Evolutionary conservation across 2,329 filamentous ascomycete genomes (phyloP).

Genomic region (Blastomyces parvus): DNA sequence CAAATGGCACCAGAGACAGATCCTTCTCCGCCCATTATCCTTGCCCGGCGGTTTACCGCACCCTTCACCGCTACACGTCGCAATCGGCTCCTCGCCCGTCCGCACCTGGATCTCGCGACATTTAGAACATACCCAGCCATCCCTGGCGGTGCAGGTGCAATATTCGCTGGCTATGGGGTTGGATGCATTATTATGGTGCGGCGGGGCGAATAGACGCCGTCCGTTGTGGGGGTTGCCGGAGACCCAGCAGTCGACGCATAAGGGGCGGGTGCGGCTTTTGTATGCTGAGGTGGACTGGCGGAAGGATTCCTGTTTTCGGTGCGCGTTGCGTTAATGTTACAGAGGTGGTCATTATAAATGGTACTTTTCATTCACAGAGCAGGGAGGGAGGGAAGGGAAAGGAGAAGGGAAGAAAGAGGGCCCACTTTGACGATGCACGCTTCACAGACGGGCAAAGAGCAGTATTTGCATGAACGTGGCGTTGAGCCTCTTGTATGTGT

Average conservation of each 20-base stretch:
- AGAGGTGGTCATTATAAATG: not conserved
- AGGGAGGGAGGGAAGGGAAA: too few species aligned
- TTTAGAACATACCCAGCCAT: constrained; percentile 23
- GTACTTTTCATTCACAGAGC: not conserved
- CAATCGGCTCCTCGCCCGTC: constrained; percentile 16
- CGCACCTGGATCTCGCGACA: constrained; percentile 23
- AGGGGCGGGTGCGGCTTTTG: constrained; percentile 22
- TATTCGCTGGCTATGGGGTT: constrained; percentile 16
- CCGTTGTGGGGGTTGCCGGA: constrained; percentile 19
- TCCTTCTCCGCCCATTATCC: constrained; percentile 22
- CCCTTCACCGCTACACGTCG: constrained; percentile 20
- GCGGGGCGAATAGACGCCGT: constrained; percentile 16
- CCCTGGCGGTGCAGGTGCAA: constrained; percentile 21
- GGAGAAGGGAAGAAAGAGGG: not conserved
- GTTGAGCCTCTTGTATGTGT: constrained; percentile 21
- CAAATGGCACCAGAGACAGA: constrained; percentile 27
- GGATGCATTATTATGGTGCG: constrained; percentile 12
- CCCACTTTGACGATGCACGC: constrained; percentile 23
- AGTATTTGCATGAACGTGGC: constrained; percentile 20
- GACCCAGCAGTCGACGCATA: constrained; percentile 24
- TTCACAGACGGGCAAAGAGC: constrained; percentile 25
- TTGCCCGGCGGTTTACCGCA: constrained; percentile 17
- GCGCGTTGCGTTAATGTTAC: not conserved
- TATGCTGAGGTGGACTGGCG: constrained; percentile 22
- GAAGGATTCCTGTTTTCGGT: constrained; percentile 19